Base-by-base conservation (phyloP, 1,139 yeast genomes). In the Lodderomyces beijingensis region DNA sequence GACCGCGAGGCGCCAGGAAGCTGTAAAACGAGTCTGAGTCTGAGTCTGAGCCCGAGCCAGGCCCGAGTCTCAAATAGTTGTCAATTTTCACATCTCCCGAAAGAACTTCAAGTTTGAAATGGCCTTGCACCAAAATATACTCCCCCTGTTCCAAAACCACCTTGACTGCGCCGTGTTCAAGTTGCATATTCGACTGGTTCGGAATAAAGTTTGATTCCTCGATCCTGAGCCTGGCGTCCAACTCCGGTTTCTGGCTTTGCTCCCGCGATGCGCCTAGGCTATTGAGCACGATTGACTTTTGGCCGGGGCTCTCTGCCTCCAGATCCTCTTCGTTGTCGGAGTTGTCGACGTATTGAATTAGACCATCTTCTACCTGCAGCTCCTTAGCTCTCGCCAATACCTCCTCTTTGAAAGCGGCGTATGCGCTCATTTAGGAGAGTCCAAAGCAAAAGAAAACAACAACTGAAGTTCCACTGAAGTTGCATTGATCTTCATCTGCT, bases 21-120 rank as follows among this genome's bases (percentile, higher is more conserved):
- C 50, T 46, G 25, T 48, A 49, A 3, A 23, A 4, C 13, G 33
- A 40, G 20, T 61, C 49, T 0, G 50, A 46, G 3, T 46, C 40
- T 14, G 61, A 50, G 20, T 61, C 53, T 1, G 22, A 9, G 21
- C 61, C 49, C 0, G 50, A 45, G 4, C 46, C 40, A 15, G 61
- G 50, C 20, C 61, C 53, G 1, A 78, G 59, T 40, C 67, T 68
- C 44, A 70, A 74, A 10, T 64, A 59, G 3, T 74, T 68, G 22
- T 83, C 82, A 31, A 82, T 62, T 8, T 78, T 50, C 0, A 65
- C 49, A 0, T 79, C 75, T 11, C 95, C 95, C 45, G 75, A 61
- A 33, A 73, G 64, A 1, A 85, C 62, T 5, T 59, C 57, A 16
- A 85, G 32, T 5, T 43, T 49, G 45, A 70, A 80, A 41, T 74